These are phyloP conservation scores for Backusella australiensis DNA, from an alignment of 192 early-diverging fungal species.

Conservation along the genomic window DNA sequence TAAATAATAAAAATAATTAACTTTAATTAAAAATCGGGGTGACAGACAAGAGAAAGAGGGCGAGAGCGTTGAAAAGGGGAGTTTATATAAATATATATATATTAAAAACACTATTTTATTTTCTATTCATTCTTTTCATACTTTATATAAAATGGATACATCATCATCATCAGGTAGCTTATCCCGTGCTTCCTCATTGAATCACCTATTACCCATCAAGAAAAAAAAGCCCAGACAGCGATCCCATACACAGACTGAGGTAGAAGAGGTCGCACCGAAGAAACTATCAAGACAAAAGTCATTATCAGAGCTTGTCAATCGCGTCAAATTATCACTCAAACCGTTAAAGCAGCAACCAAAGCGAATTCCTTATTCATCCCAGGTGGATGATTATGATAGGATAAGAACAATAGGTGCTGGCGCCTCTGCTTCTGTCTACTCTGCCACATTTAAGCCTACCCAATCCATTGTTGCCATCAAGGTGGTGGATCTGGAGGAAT, in stretches of 20 bases:
- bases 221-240: neutral
- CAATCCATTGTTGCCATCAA: slow-evolving; percentile 26
- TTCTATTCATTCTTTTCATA: neutral
- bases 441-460: slow-evolving; percentile 19
- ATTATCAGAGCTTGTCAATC: slow-evolving; percentile 14
- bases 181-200: neutral
- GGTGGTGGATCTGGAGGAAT: slow-evolving; percentile 4
- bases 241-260: neutral
- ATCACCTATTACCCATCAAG: neutral
- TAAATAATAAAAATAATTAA: neutral
- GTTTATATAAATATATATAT: neutral
- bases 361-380: neutral
- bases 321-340: neutral
- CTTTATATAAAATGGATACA: neutral
- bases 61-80: neutral
- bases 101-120: neutral
- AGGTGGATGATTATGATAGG: slow-evolving; percentile 9
- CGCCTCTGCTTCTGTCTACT: slow-evolving; percentile 28
- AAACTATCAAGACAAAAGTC: slow-evolving; percentile 1
- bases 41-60: neutral
- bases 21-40: slow-evolving; percentile 3
- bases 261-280: neutral
- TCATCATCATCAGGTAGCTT: neutral
- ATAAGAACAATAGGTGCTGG: slow-evolving; percentile 25
- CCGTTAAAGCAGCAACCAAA: neutral